phyloP scores from a whole-genome alignment of 495 filamentous ascomycete genomes.

The Penicillium alfredii region DNA sequence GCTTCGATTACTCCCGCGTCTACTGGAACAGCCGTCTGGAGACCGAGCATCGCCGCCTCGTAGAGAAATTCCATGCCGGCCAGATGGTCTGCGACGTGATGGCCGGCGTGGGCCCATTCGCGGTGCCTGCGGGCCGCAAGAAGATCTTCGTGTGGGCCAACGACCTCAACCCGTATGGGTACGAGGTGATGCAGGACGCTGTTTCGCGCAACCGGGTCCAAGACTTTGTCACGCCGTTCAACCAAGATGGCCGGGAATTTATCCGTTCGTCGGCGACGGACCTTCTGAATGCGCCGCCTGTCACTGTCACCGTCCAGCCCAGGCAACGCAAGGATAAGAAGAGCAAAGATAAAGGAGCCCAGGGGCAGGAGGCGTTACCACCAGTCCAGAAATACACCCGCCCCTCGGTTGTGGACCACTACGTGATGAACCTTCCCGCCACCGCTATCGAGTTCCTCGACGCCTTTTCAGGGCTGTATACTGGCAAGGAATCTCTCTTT shows the following conservation, averaged over 20 bases:
- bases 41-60: slow-evolving; percentile 77
- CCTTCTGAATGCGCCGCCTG: slow-evolving; percentile 48
- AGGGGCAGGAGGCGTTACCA: slow-evolving; percentile 22
- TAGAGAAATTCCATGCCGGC: slow-evolving; percentile 69
- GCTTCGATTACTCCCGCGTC: slow-evolving; percentile 63
- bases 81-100: slow-evolving; percentile 95
- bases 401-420: slow-evolving; percentile 69
- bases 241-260: slow-evolving; percentile 73
- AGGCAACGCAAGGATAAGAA: slow-evolving; percentile 26
- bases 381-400: slow-evolving; percentile 49
- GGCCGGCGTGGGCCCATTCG: slow-evolving; percentile 96
- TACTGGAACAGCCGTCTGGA: slow-evolving; percentile 96
- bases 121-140: slow-evolving; percentile 83
- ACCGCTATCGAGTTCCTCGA: slow-evolving; percentile 78
- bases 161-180: slow-evolving; percentile 90
- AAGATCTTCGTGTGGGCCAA: slow-evolving; percentile 94
- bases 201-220: slow-evolving; percentile 73
- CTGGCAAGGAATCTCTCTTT: slow-evolving; percentile 59
- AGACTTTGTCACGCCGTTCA: slow-evolving; percentile 70
- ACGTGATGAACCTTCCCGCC: slow-evolving; percentile 95
- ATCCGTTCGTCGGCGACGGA: slow-evolving; percentile 60
- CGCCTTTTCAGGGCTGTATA: slow-evolving; percentile 79
- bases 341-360: slow-evolving; percentile 11
- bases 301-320: slow-evolving; percentile 40
- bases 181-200: slow-evolving; percentile 60